Evolutionary conservation across 2,329 filamentous ascomycete species (phyloP).

Genomic region (Knufia fluminis): DNA sequence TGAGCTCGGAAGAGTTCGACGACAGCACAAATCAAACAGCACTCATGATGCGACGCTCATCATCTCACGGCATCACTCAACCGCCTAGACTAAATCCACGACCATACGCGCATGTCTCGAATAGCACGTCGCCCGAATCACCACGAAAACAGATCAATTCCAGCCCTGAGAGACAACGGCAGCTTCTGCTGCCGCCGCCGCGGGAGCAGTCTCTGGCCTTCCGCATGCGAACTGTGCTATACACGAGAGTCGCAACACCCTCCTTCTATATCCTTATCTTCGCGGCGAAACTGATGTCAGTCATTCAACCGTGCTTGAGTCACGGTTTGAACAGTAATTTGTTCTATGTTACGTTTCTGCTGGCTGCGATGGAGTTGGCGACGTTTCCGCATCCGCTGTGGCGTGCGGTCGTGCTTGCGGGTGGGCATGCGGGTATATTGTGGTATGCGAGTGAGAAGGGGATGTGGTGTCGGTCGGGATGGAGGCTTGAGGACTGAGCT

Average conservation of each 20-base stretch:
- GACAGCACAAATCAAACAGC: neutral
- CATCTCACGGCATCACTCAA: neutral
- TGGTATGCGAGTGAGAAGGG: constrained; percentile 12
- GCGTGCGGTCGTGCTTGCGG: constrained; percentile 13
- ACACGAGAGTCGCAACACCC: constrained; percentile 9
- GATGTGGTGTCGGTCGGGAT: constrained; percentile 11
- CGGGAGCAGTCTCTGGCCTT: neutral
- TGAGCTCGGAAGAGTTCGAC: constrained; percentile 4
- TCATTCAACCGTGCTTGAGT: constrained; percentile 19
- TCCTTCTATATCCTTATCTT: constrained; percentile 14
- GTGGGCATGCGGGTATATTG: constrained; percentile 14
- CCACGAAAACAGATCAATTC: constrained; percentile 10
- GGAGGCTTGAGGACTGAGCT: neutral
- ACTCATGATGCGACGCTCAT: constrained; percentile 7
- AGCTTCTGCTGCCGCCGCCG: constrained; percentile 17
- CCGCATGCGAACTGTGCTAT: neutral
- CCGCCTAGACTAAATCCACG: constrained; percentile 10
- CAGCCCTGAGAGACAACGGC: constrained; percentile 7
- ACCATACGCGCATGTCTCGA: constrained; percentile 6
- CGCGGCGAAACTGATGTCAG: constrained; percentile 17
- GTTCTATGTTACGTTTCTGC: constrained; percentile 18
- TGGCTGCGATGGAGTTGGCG: constrained; percentile 19
- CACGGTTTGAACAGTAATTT: constrained; percentile 17
- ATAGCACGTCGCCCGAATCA: constrained; percentile 7
- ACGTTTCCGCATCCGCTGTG: constrained; percentile 13